Base-by-base conservation (phyloP, 495 filamentous ascomycete genomes). In the Penicillium parvum region DNA sequence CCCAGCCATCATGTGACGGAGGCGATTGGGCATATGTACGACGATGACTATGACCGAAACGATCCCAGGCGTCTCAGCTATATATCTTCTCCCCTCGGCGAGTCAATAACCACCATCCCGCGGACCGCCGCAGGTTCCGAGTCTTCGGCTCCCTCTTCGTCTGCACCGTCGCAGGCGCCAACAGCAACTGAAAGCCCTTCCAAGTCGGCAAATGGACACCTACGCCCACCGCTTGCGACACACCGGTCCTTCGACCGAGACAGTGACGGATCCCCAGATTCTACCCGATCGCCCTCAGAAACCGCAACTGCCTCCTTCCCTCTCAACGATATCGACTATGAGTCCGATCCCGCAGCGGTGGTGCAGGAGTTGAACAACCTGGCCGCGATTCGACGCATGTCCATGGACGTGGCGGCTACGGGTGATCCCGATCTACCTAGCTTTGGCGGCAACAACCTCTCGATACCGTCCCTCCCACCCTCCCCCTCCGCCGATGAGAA, bases 1-100 rank as follows among this genome's bases (percentile, higher is more conserved):
- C 79, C 84, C 50, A 88, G 79, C 64, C 91, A 97, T 72, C 92
- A 98, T 79, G 91, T 96, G 61, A 98, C 92, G 26, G 92, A 98
- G 60, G 87, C 90, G 32, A 96, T 98, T 59, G 90, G 90, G 26
- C 88, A 92, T 59, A 83, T 96, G 82, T 98, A 98, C 68, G 87
- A 84, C 55, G 85, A 90, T 58, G 81, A 86, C 61, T 83, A 88
- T 56, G 79, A 86, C 48, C 75, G 67, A 53, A 66, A 73, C 53
- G 74, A 83, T 30, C 69, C 73, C 7, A 66, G 80, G 38, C 82
- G 82, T 32, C 65, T 84, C 37, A 86, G 80, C 59, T 85, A 84
- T 67, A 69, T 81, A 41, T 57, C 71, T 22, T 76, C 78, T 2
- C 76, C 81, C 14, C 67, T 73, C 27, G 62, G 57, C 60, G 66